A percentile compares a stretch with the other conserved stretches of the same genome.
Conservation (phyloP, 2,329 filamentous ascomycete genomes). For the Ophiostoma novo-ulmi region DNA sequence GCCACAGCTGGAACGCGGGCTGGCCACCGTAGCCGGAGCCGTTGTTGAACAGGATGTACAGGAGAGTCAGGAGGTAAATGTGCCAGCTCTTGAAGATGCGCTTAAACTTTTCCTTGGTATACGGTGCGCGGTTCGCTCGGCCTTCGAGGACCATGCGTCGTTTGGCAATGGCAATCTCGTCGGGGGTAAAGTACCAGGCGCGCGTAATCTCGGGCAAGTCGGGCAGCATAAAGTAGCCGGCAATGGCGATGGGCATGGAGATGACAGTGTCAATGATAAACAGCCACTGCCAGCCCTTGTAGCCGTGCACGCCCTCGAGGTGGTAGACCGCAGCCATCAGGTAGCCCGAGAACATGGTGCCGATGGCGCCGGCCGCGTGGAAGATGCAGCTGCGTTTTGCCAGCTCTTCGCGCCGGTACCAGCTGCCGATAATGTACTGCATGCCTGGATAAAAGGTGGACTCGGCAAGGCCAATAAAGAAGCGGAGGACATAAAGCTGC, state of each 20-base stretch:
- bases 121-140: constrained; percentile 28
- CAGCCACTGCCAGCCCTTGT: constrained; percentile 51
- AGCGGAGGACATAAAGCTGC: constrained; percentile 41
- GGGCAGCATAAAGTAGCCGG: constrained; percentile 45
- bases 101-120: constrained; percentile 47
- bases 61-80: constrained; percentile 52
- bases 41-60: constrained; percentile 64
- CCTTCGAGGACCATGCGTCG: constrained; percentile 32
- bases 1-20: constrained; percentile 51
- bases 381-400: constrained; percentile 49
- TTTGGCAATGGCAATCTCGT: constrained; percentile 38
- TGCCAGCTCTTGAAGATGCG: constrained; percentile 62
- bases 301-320: constrained; percentile 45
- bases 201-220: constrained; percentile 39
- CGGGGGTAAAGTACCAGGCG: constrained; percentile 37
- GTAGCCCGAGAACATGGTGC: constrained; percentile 54
- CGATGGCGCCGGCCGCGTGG: constrained; percentile 47
- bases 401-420: constrained; percentile 42
- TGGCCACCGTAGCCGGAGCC: constrained; percentile 40
- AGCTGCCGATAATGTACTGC: constrained; percentile 43
- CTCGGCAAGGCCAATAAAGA: constrained; percentile 42
- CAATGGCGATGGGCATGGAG: constrained; percentile 50
- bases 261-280: constrained; percentile 56
- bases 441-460: constrained; percentile 39
- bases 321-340: constrained; percentile 52